Percentiles rank a stretch among this genome's conserved stretches.
These are phyloP conservation scores for Tillandsia leiboldiana DNA, from an alignment of 176 grass and related monocot genomes.

Conservation along the genomic window DNA sequence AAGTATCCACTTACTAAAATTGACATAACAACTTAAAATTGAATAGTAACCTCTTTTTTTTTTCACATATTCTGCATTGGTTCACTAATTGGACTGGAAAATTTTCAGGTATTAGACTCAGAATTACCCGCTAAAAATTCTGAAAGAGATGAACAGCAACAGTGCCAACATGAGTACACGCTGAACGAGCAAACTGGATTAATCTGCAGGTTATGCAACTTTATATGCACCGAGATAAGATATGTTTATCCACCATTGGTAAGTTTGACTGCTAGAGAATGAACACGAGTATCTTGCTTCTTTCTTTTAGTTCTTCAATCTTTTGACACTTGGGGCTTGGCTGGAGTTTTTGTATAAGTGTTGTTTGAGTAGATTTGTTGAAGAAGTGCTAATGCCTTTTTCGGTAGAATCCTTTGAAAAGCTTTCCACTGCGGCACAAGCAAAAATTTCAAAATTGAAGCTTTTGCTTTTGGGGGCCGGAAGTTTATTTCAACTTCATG, in stretches of 20 bases:
- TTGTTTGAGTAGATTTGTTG: no score
- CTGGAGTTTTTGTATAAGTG: no score
- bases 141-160: constrained; percentile 23
- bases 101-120: constrained; percentile 32
- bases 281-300: not conserved
- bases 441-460: no score
- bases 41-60: not conserved
- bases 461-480: no score
- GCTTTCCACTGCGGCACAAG: no score
- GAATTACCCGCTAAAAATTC: constrained; percentile 22
- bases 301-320: not conserved
- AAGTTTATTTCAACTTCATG: no score
- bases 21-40: not conserved
- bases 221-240: constrained; percentile 55
- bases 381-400: no score
- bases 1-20: not conserved
- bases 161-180: constrained; percentile 59
- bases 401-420: no score
- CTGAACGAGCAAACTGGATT: constrained; percentile 57
- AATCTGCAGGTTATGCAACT: constrained; percentile 48
- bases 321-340: not conserved
- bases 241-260: constrained; percentile 69
- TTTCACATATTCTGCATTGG: not conserved
- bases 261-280: constrained; percentile 8
- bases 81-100: constrained; percentile 18